Evolutionary conservation across 1,139 yeast species (phyloP).

Genomic region (Pichia sp.): DNA sequence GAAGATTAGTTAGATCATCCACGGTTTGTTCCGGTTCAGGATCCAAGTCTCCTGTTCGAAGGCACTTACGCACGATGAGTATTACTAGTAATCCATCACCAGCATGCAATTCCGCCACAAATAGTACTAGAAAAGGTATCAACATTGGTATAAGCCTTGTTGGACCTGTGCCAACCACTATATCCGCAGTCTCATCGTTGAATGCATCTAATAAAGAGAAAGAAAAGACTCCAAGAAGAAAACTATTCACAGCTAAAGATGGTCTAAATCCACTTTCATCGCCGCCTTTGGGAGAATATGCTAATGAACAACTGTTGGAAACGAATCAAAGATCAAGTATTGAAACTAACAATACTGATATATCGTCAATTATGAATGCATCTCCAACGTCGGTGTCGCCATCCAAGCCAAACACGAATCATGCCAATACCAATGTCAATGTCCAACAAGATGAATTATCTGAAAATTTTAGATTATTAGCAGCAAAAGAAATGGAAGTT

Average conservation of each 20-base stretch:
- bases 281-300: not conserved
- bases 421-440: not conserved
- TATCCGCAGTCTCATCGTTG: not conserved
- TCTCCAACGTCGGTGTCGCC: constrained; percentile 9
- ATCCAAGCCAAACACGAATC: not conserved
- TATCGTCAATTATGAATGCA: constrained; percentile 2
- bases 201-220: constrained; percentile 3
- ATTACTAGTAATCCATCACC: constrained; percentile 18
- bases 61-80: constrained; percentile 24
- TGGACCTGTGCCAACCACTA: constrained; percentile 13
- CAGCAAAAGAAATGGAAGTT: constrained; percentile 60
- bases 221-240: constrained; percentile 13
- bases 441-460: constrained; percentile 33
- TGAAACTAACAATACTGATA: constrained; percentile 8
- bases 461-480: constrained; percentile 55
- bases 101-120: constrained; percentile 3
- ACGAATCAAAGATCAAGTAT: constrained; percentile 9
- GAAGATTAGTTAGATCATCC: constrained; percentile 17
- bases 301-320: constrained; percentile 1
- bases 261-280: not conserved
- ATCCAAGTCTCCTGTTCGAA: constrained; percentile 17
- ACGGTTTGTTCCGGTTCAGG: constrained; percentile 18
- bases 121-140: constrained; percentile 27
- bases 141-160: constrained; percentile 30
- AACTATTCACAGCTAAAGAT: constrained; percentile 7